These are phyloP conservation scores for Yamadazyma conglobata DNA, from an alignment of 1,139 yeast genomes.

Conservation along the genomic window DNA sequence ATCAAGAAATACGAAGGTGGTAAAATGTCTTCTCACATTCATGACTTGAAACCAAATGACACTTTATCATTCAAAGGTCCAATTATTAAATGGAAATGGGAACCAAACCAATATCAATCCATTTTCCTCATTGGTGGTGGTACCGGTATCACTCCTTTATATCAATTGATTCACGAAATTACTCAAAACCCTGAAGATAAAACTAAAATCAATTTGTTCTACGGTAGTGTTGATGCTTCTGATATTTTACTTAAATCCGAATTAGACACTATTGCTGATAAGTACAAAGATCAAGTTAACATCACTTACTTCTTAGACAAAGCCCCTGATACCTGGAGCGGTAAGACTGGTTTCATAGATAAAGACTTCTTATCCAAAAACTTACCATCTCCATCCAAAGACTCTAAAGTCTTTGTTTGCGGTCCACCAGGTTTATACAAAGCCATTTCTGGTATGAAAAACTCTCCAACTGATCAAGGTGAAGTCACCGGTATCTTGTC, in stretches of 20 bases:
- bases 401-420: constrained; percentile 76
- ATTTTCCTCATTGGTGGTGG: constrained; percentile 95
- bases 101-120: constrained; percentile 72
- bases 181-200: constrained; percentile 71
- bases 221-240: constrained; percentile 73
- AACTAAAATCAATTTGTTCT: constrained; percentile 68
- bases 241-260: constrained; percentile 81
- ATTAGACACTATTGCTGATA: constrained; percentile 63
- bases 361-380: constrained; percentile 66
- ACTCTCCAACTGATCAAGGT: constrained; percentile 90
- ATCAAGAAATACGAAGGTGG: constrained; percentile 84
- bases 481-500: constrained; percentile 83
- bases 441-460: constrained; percentile 71
- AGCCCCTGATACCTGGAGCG: constrained; percentile 64
- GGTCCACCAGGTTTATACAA: constrained; percentile 72
- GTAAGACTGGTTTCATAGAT: constrained; percentile 79
- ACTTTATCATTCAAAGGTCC: constrained; percentile 94
- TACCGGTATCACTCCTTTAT: constrained; percentile 93
- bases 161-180: constrained; percentile 80
- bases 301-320: constrained; percentile 74
- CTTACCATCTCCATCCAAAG: constrained; percentile 62
- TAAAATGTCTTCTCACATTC: constrained; percentile 76
- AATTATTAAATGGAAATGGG: constrained; percentile 87
- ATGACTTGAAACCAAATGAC: constrained; percentile 70
- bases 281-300: constrained; percentile 63